Conservation (phyloP, 1,284 basidiomycete species). For the Pyrrhoderma lamaoense region DNA sequence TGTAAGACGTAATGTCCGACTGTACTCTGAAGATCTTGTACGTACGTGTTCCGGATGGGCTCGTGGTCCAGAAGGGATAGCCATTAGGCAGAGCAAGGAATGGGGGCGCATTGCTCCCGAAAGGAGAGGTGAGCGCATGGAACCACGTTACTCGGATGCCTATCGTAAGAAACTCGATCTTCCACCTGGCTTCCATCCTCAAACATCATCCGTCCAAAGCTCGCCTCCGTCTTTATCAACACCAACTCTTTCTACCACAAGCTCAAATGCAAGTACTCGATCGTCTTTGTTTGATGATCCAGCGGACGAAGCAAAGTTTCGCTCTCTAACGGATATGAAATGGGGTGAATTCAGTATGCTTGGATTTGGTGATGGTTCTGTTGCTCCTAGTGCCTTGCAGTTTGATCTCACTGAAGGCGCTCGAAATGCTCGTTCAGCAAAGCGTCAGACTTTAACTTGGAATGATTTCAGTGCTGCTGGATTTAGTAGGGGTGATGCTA, state of each 20-base stretch:
- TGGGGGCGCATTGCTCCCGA: slow-evolving; percentile 63
- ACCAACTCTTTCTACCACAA: slow-evolving; percentile 24
- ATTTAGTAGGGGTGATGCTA: slow-evolving; percentile 69
- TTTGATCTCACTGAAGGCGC: slow-evolving; percentile 85
- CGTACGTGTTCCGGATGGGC: slow-evolving; percentile 69
- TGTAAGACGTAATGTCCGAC: slow-evolving; percentile 70
- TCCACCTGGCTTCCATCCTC: slow-evolving; percentile 49
- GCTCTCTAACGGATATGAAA: slow-evolving; percentile 73
- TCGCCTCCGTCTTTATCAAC: slow-evolving; percentile 23
- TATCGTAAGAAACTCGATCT: slow-evolving; percentile 70
- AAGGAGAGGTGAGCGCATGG: slow-evolving; percentile 33
- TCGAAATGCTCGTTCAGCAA: slow-evolving; percentile 65
- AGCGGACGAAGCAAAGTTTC: slow-evolving; percentile 58
- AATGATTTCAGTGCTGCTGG: slow-evolving; percentile 77
- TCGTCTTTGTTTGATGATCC: slow-evolving; percentile 29
- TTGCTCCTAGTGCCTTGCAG: slow-evolving; percentile 62
- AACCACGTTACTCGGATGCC: slow-evolving; percentile 56
- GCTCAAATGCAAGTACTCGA: slow-evolving; percentile 25
- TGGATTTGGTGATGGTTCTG: slow-evolving; percentile 58
- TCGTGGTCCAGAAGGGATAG: slow-evolving; percentile 26
- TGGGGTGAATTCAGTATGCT: slow-evolving; percentile 84
- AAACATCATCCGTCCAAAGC: slow-evolving; percentile 26
- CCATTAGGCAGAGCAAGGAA: slow-evolving; percentile 40
- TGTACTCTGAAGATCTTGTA: slow-evolving; percentile 77
- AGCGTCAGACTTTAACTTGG: slow-evolving; percentile 79